Conservation (phyloP, 148 eudicot species). For the Rhododendron molle region DNA sequence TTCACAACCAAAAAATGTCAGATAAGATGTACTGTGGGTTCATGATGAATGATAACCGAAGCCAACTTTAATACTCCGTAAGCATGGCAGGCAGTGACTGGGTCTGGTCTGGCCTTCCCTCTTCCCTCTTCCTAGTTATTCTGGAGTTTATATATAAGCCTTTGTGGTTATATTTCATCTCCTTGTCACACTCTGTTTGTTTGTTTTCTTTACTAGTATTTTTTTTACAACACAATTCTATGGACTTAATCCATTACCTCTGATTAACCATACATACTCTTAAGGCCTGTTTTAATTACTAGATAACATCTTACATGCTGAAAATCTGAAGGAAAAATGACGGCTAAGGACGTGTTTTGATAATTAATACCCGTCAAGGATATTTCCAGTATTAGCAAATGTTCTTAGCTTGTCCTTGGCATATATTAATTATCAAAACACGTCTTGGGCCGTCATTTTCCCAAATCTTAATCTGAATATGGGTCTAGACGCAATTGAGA, state of each 20-base stretch:
- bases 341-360: too few species aligned
- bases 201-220: neutral
- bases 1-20: neutral
- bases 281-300: neutral
- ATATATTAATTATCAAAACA: too few species aligned
- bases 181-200: neutral
- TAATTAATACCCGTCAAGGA: too few species aligned
- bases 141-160: too few species aligned
- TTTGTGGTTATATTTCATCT: too few species aligned
- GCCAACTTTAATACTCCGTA: neutral
- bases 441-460: too few species aligned
- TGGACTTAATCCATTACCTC: neutral
- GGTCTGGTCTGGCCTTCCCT: too few species aligned
- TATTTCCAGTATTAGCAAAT: too few species aligned
- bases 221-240: neutral
- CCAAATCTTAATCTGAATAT: too few species aligned
- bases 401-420: too few species aligned
- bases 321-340: too few species aligned
- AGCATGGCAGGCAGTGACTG: neutral
- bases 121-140: neutral
- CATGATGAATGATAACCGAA: neutral
- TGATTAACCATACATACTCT: neutral
- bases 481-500: neutral
- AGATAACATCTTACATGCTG: too few species aligned
- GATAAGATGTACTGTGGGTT: neutral